Base-by-base conservation (phyloP, 2,329 filamentous ascomycete species). In the Colletotrichum costaricense region DNA sequence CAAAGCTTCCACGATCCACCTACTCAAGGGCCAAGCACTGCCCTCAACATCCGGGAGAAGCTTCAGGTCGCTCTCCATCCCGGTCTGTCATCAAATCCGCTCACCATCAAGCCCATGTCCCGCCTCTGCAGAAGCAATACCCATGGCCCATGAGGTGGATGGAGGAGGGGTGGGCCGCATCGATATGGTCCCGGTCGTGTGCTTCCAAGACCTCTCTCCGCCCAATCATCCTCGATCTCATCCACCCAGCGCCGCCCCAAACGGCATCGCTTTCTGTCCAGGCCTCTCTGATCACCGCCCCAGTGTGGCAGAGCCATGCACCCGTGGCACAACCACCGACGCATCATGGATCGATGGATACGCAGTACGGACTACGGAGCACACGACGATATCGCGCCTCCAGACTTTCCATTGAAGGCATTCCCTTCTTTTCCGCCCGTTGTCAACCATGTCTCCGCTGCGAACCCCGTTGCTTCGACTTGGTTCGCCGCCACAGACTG, bases 201-300 rank as follows among this genome's bases (percentile, higher is more conserved):
- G 59, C 54, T 54, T 52, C 59, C 49, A 64, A 64, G 58, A 38
- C 67, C 67, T 9, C 12, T 38, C 19, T 5, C 1, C 35, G 35
- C n/a, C 63, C 69, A 68, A 68, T 72, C 38, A 72, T 16, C 38
- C 6, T 49, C 56, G 0, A 16, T 46, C 2, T 58, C 46, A 22
- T 24, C 38, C 30, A 35, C 30, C 66, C 33, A 19, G 57, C 24
- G 24, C 33, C 24, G 30, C 58, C 66, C 66, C 57, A 69, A 69
- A 55, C 11, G 65, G 65, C 46, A 63, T 38, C 60, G 35, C 38
- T 24, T 28, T 52, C 55, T 67, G 35, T 38, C 28, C 64, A 38
- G 60, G 54, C 52, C 54, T 22, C 54, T 22, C 14, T 26, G 35
- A 54, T 54, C 62, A 59, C 67, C 67, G 38, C 67, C 35, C 58